Conservation (phyloP, 768 basidiomycete genomes). For the Rhizopogon sp. region DNA sequence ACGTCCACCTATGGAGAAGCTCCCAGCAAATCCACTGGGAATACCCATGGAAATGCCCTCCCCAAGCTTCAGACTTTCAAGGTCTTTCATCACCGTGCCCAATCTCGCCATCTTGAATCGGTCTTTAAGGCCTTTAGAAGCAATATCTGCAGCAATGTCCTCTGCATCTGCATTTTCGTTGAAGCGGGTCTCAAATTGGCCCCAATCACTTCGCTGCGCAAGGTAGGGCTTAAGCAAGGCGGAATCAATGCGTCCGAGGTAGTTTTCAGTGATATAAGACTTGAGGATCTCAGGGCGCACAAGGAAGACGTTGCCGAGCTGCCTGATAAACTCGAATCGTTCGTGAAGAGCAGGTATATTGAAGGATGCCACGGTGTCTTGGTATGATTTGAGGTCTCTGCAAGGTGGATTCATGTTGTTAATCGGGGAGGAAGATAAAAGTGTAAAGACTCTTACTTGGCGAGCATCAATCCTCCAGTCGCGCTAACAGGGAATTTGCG, state of each 20-base stretch:
- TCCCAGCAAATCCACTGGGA: constrained; percentile 51
- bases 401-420: neutral
- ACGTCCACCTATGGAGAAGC: constrained; percentile 45
- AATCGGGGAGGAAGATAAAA: constrained; percentile 1
- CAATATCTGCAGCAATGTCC: constrained; percentile 35
- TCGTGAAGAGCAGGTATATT: constrained; percentile 80
- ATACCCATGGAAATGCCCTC: constrained; percentile 58
- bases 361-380: constrained; percentile 85
- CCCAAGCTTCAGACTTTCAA: constrained; percentile 60
- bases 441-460: constrained; percentile 60
- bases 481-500: constrained; percentile 96
- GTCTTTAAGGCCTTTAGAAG: constrained; percentile 47
- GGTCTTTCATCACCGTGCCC: constrained; percentile 84
- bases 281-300: constrained; percentile 93
- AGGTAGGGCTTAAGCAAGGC: constrained; percentile 87
- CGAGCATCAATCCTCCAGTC: constrained; percentile 95
- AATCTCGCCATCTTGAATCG: constrained; percentile 62
- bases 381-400: constrained; percentile 95
- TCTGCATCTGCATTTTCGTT: constrained; percentile 48
- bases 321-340: constrained; percentile 96
- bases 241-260: constrained; percentile 88
- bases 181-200: constrained; percentile 77
- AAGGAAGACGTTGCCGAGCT: constrained; percentile 95
- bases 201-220: constrained; percentile 87
- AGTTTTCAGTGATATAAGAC: constrained; percentile 92